Base-by-base conservation (phyloP, 2,329 filamentous ascomycete species). In the Aspergillus unguis region DNA sequence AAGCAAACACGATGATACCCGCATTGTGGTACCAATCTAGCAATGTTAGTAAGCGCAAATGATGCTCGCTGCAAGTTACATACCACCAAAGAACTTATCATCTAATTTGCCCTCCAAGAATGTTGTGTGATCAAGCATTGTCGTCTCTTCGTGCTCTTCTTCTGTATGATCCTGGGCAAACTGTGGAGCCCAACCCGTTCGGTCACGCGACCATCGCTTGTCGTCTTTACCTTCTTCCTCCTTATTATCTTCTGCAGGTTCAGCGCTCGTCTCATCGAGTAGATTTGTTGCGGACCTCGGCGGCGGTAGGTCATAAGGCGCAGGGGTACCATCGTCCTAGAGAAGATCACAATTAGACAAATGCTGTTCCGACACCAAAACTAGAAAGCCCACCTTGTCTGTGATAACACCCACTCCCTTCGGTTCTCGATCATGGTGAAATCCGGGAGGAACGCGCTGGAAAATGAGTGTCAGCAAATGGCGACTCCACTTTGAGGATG, bases 11-110 rank as follows among this genome's bases (percentile, higher is more conserved):
- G 67, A 99, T 96, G 56, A 99, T 77, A n/a, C 80, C 94, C 2
- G 92, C 85, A 71, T 99, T 99, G 72, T 99, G 92, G 71, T 97
- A 99, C 94, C 94, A 99, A 70, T 97, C 91, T 90, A 36, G 26
- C 6, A 31, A 23, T 3, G 46, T 59, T 42, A 58, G 52, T 48
- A 17, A 17, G 17, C 17, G 17, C 17, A 17, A 17, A 17, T 17
- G 17, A 17, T 17, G 17, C 17, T 17, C 17, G 17, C 17, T 29
- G 17, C 9, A 23, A 7, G 59, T 26, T 41, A 60, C 80, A 62
- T 74, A 88, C 87, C 88, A 68, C 94, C 94, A 69, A 88, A 99
- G 71, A 95, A 90, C 67, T 89, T 89, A 68, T 97, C 92, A 38
- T 92, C 85, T 33, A 99, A 74, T 70, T 86, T 86, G 55, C 85